Percentiles rank a stretch among this genome's conserved stretches.
Conservation (phyloP, 345 rosid genomes). For the Microcos paniculata region DNA sequence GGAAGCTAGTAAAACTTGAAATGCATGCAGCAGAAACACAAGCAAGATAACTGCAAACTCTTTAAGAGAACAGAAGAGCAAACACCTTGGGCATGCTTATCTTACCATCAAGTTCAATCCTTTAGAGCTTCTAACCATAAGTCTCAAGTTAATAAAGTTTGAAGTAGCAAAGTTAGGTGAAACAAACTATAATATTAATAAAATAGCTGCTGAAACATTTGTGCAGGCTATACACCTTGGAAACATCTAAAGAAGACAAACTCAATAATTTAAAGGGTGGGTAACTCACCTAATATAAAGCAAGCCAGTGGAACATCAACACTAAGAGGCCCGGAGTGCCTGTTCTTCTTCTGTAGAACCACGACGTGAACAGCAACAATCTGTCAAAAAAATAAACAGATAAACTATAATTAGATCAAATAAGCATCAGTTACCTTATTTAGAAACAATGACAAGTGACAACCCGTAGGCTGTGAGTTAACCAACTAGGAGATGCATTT, state of each 20-base stretch:
- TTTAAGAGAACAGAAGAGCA: background rate
- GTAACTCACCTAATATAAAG: conserved; percentile 75
- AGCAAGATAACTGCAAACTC: background rate
- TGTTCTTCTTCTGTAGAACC: conserved; percentile 49
- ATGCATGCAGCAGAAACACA: background rate
- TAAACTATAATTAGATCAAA: conserved; percentile 6
- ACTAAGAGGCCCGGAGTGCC: conserved; percentile 24
- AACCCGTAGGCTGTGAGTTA: background rate
- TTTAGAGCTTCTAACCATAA: conserved; percentile 1
- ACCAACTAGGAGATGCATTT: background rate
- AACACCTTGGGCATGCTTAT: background rate
- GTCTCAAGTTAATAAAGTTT: background rate
- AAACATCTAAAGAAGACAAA: background rate
- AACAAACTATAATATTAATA: background rate
- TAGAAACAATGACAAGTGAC: background rate
- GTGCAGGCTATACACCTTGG: background rate
- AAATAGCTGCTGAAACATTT: background rate
- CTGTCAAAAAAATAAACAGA: conserved; percentile 41
- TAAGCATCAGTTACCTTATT: background rate
- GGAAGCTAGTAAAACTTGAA: background rate
- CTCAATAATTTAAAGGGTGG: background rate
- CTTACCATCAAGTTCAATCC: background rate
- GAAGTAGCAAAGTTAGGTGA: background rate
- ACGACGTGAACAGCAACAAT: conserved; percentile 55
- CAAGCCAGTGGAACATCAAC: conserved; percentile 74